Evolutionary conservation across 2,329 filamentous ascomycete genomes (phyloP), one percentile per base, ranked within the genome.

Genomic region (Fusarium ramigenum): DNA sequence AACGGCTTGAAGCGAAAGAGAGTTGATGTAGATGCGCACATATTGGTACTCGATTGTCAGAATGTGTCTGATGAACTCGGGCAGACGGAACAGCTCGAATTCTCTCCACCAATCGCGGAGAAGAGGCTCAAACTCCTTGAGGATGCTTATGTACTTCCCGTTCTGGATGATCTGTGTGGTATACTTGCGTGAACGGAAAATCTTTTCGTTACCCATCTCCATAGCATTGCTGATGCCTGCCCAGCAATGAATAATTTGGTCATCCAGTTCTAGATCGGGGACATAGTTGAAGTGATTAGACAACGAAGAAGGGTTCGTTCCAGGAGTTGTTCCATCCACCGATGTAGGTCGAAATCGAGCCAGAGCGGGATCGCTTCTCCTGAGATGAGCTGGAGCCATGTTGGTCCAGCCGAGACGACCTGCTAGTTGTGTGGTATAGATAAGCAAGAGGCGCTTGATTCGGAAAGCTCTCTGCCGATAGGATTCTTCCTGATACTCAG

Each of bases 11-110:
- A 99, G 85, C 5, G 95, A 95, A 4, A 99, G 87, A 2, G 95
- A 97, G 81, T 98, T 98, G 84, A 98, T 89, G 79, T 98, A 98
- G 57, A 98, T 93, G 78, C 96, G 90, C 32, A 96, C 94, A 80
- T 98, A 98, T 79, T 98, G 94, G 79, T 96, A 98, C 84, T 99
- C 96, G 74, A 98, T 98, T 12, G 91, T 92, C 36, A 99, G 86
- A 66, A 98, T 95, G 79, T 95, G 91, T 36, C 88, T 85, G 73
- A 91, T 91, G 71, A 88, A 92, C 28, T 85, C 88, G 5, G 91
- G 91, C 59, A 93, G 86, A 63, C 89, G 88, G 77, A 93, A 92
- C n/a, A 90, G 87, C 76, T 97, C 93, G 79, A 98, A 95, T 69
- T 95, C 93, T 46, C 87, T 88, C 83, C 90, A 92, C 93, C 96